Conservation (phyloP, 768 basidiomycete genomes). For the Lyophyllum semitale region DNA sequence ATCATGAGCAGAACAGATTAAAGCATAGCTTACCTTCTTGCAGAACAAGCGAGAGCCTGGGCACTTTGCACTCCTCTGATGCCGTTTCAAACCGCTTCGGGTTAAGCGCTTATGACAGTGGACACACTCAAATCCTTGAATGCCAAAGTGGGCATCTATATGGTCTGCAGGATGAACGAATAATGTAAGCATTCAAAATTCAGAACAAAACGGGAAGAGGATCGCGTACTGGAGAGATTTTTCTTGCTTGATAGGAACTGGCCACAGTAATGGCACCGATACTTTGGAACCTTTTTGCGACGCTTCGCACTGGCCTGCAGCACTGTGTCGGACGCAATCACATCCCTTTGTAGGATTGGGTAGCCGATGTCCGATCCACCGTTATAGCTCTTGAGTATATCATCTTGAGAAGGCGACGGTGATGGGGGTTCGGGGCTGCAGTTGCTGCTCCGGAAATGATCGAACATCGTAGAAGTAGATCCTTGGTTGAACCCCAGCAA, state of each 20-base stretch:
- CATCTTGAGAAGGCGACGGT: conserved; percentile 1
- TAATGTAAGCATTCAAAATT: neutral
- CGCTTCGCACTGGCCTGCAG: conserved; percentile 15
- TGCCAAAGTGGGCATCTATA: conserved; percentile 12
- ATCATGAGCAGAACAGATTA: neutral
- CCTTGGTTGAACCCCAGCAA: too few relatives aligned
- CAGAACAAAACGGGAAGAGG: neutral
- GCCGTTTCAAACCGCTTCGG: conserved; percentile 17
- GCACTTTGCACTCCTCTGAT: conserved; percentile 19
- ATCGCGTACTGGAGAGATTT: conserved; percentile 16
- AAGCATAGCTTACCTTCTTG: conserved; percentile 1
- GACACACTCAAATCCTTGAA: conserved; percentile 13
- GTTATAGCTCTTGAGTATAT: conserved; percentile 9
- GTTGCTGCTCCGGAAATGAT: neutral
- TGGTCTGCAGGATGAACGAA: conserved; percentile 8
- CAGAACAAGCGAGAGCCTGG: conserved; percentile 1
- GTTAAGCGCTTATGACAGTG: conserved; percentile 17
- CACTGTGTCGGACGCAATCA: conserved; percentile 19
- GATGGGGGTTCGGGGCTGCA: conserved; percentile 1
- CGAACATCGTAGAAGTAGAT: too few relatives aligned
- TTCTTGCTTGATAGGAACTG: conserved; percentile 16
- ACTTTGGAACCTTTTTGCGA: conserved; percentile 9
- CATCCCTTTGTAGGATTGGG: conserved; percentile 14
- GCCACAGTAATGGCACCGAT: conserved; percentile 4
- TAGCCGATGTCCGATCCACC: conserved; percentile 1